A percentile compares a stretch with the other conserved stretches of the same genome.
phyloP scores from a whole-genome alignment of 306 rosid genomes.

The Acacia acuminata region DNA sequence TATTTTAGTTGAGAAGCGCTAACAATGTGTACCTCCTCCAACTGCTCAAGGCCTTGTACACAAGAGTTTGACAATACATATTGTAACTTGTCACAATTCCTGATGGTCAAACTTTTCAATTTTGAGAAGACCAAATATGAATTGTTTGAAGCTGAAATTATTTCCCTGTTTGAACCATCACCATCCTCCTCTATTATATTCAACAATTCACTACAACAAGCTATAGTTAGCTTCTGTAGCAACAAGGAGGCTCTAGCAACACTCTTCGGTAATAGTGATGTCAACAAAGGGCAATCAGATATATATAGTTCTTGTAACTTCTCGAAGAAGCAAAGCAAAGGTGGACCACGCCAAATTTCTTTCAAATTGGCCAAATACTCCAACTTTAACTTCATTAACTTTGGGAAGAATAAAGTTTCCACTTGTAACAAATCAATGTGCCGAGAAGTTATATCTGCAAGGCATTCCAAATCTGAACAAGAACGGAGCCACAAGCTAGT shows the following conservation, averaged over 20 bases:
- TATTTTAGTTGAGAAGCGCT: neutral
- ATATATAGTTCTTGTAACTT: neutral
- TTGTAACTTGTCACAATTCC: neutral
- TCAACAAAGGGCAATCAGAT: neutral
- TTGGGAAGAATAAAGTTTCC: neutral
- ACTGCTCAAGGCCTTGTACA: neutral
- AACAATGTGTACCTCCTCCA: neutral
- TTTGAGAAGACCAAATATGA: neutral
- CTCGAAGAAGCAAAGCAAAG: neutral
- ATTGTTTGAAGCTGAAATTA: neutral
- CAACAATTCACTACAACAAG: neutral
- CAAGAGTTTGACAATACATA: neutral
- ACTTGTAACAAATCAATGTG: neutral
- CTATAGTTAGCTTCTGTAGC: neutral
- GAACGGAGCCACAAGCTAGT: neutral
- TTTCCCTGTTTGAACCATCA: neutral
- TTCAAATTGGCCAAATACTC: neutral
- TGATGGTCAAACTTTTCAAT: neutral
- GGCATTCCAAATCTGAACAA: conserved; percentile 14
- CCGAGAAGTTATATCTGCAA: neutral
- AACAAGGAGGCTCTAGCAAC: neutral
- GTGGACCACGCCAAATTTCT: conserved; percentile 5
- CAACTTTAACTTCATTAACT: neutral
- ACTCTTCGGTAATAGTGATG: neutral
- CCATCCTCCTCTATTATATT: neutral